Percentiles rank a stretch among this genome's conserved stretches.
Evolutionary conservation across 345 rosid genomes (phyloP).

Genomic region (Raphanus raphanistrum): DNA sequence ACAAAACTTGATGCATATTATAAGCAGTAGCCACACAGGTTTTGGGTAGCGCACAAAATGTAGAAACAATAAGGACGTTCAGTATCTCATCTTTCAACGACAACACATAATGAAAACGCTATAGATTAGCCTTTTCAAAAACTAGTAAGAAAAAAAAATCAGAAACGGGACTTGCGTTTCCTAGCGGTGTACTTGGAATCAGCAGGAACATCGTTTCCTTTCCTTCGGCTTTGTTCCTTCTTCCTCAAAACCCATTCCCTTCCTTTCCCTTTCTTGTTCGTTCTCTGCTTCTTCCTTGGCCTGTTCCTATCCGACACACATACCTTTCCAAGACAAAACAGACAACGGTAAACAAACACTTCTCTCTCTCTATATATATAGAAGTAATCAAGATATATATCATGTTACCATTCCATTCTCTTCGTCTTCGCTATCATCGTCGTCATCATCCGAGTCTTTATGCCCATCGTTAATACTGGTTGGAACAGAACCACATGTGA

Average conservation of each 20-base stretch:
- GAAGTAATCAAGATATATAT: not conserved
- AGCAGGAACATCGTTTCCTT: constrained; percentile 71
- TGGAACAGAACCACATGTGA: constrained; percentile 70
- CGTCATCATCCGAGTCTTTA: constrained; percentile 64
- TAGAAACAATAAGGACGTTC: not conserved
- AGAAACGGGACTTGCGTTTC: constrained; percentile 78
- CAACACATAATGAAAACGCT: not conserved
- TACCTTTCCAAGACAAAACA: constrained; percentile 46
- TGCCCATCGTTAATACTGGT: constrained; percentile 47
- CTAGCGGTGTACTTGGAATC: constrained; percentile 82
- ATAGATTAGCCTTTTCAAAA: not conserved
- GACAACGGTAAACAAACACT: not conserved
- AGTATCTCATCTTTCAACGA: not conserved
- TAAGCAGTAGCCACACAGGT: not conserved
- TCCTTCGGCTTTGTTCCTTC: constrained; percentile 83
- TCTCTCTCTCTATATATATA: not conserved
- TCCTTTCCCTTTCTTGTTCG: constrained; percentile 62
- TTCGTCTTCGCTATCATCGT: constrained; percentile 57
- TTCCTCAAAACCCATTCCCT: constrained; percentile 79
- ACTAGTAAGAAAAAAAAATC: constrained; percentile 15
- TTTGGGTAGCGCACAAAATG: not conserved
- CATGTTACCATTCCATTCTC: constrained; percentile 52
- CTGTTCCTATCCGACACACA: constrained; percentile 66
- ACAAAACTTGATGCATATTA: not conserved
- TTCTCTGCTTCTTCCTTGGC: constrained; percentile 77